phyloP scores from a whole-genome alignment of 192 early-diverging fungal species.

The Bifiguratus adelaidae region DNA sequence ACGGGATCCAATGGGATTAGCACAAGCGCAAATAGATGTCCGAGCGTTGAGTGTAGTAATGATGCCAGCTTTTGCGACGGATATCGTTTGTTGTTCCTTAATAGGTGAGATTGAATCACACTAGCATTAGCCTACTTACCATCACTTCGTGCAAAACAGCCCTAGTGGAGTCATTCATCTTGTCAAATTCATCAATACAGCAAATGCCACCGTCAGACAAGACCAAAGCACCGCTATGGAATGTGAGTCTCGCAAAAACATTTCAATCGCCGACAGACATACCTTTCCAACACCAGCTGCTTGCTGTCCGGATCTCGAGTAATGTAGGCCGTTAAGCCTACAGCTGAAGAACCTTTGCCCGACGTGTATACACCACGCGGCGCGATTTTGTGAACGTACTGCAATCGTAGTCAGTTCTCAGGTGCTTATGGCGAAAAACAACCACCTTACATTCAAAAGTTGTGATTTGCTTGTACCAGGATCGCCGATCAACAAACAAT shows the following conservation, averaged over 20 bases:
- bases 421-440: background rate
- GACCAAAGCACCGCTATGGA: slow-evolving; percentile 79
- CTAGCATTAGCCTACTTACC: slow-evolving; percentile 23
- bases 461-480: slow-evolving; percentile 98
- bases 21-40: slow-evolving; percentile 89
- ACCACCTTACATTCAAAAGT: slow-evolving; percentile 55
- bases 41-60: slow-evolving; percentile 95
- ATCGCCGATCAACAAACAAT: slow-evolving; percentile 97
- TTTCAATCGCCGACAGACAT: background rate
- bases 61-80: slow-evolving; percentile 96
- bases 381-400: slow-evolving; percentile 82
- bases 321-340: slow-evolving; percentile 92
- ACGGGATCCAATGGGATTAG: slow-evolving; percentile 90
- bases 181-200: slow-evolving; percentile 99
- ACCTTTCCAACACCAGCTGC: slow-evolving; percentile 79
- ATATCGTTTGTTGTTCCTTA: slow-evolving; percentile 94
- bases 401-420: background rate
- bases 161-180: slow-evolving; percentile 95
- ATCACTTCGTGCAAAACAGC: slow-evolving; percentile 99
- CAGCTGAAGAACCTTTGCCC: slow-evolving; percentile 89
- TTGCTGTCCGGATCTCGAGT: slow-evolving; percentile 87
- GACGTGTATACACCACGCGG: slow-evolving; percentile 97
- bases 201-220: slow-evolving; percentile 97
- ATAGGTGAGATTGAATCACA: background rate
- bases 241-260: background rate